Conservation (phyloP, 2,329 filamentous ascomycete species). For the Trichoderma atroviride region DNA sequence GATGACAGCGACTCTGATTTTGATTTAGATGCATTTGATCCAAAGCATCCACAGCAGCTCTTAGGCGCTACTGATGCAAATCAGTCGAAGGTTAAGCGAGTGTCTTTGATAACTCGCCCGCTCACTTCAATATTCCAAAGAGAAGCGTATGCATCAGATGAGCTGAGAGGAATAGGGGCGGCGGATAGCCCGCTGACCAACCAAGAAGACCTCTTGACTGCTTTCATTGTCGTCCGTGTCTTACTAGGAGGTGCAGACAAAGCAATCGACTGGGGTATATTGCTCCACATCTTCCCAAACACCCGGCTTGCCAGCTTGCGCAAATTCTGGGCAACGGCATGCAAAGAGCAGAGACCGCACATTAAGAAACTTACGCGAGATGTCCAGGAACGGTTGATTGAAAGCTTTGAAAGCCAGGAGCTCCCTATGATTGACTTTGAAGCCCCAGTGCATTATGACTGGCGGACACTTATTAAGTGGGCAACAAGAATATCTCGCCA, state of each 20-base stretch:
- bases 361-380: slow-evolving; percentile 58
- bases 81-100: slow-evolving; percentile 34
- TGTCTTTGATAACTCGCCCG: slow-evolving; percentile 36
- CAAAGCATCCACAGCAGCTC: not conserved
- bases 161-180: not conserved
- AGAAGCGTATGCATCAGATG: not conserved
- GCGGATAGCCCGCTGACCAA: slow-evolving; percentile 30
- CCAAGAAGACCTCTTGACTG: slow-evolving; percentile 50
- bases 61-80: not conserved
- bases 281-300: slow-evolving; percentile 58
- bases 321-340: slow-evolving; percentile 58
- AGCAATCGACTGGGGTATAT: slow-evolving; percentile 62
- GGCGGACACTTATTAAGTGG: slow-evolving; percentile 69
- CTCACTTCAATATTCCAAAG: slow-evolving; percentile 35
- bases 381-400: slow-evolving; percentile 67
- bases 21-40: not conserved
- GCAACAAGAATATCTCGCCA: slow-evolving; percentile 55
- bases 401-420: slow-evolving; percentile 65
- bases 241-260: slow-evolving; percentile 63
- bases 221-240: slow-evolving; percentile 60
- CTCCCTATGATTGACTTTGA: slow-evolving; percentile 66
- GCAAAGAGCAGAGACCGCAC: slow-evolving; percentile 54
- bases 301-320: slow-evolving; percentile 55
- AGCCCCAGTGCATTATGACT: slow-evolving; percentile 67
- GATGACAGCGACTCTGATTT: slow-evolving; percentile 26